Evolutionary conservation across 139 green algal genomes (phyloP).

Genomic region (Chlorella sp.): DNA sequence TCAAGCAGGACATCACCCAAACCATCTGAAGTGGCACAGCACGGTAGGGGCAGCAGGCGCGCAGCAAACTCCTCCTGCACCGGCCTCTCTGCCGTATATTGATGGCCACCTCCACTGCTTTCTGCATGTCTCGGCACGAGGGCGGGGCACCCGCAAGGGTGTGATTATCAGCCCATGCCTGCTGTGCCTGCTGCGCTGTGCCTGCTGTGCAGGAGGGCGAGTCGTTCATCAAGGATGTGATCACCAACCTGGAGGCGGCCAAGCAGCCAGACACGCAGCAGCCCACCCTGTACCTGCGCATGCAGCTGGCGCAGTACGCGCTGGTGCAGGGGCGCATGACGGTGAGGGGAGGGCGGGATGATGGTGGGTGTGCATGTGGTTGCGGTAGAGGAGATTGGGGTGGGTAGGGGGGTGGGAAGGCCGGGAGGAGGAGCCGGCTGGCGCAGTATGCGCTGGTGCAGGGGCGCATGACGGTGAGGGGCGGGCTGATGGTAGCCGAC

Average conservation of each 20-base stretch:
- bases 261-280: conserved; percentile 76
- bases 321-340: conserved; percentile 69
- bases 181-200: not conserved
- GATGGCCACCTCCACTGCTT: not conserved
- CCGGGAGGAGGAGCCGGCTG: not conserved
- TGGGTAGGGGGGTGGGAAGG: too few species aligned
- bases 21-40: too few species aligned
- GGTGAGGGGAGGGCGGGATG: conserved; percentile 74
- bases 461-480: too few species aligned
- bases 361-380: conserved; percentile 42
- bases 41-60: too few species aligned
- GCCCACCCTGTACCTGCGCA: conserved; percentile 89
- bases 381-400: not conserved
- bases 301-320: conserved; percentile 92
- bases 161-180: not conserved
- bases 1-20: too few species aligned
- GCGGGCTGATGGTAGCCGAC: too few species aligned
- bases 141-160: too few species aligned
- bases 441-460: too few species aligned
- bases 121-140: not conserved
- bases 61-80: too few species aligned
- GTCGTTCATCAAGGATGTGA: conserved; percentile 73
- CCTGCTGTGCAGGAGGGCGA: conserved; percentile 48
- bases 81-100: not conserved
- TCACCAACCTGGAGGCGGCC: conserved; percentile 67